A percentile compares a stretch with the other conserved stretches of the same genome.
Evolutionary conservation across 768 basidiomycete genomes (phyloP).

Genomic region (Xerocomellus intermedius): DNA sequence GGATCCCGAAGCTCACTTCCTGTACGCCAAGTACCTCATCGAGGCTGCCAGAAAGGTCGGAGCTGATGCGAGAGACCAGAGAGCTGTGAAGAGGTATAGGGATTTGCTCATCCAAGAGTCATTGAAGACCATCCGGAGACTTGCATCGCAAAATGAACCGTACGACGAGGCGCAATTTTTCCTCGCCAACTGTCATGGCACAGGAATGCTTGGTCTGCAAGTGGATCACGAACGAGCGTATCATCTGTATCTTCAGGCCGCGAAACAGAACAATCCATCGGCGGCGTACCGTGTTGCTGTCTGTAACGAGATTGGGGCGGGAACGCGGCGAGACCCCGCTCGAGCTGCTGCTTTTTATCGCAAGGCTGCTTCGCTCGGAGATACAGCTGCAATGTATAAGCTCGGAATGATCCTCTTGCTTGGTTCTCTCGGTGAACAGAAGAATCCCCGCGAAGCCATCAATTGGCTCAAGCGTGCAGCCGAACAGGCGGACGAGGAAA

Average conservation of each 20-base stretch:
- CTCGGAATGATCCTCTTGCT: slow-evolving; percentile 96
- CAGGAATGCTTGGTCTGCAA: slow-evolving; percentile 90
- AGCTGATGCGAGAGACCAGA: slow-evolving; percentile 67
- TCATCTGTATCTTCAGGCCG: slow-evolving; percentile 93
- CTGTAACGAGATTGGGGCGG: slow-evolving; percentile 98
- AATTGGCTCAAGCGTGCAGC: slow-evolving; percentile 94
- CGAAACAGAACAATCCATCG: slow-evolving; percentile 94
- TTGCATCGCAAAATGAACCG: slow-evolving; percentile 89
- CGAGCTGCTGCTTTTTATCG: slow-evolving; percentile 95
- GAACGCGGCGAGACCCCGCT: slow-evolving; percentile 83
- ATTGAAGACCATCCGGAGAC: slow-evolving; percentile 86
- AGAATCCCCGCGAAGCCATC: slow-evolving; percentile 88
- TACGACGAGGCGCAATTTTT: slow-evolving; percentile 99
- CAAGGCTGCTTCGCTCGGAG: slow-evolving; percentile 93
- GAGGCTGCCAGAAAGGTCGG: slow-evolving; percentile 95
- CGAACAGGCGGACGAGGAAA: slow-evolving; percentile 96
- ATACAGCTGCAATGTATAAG: slow-evolving; percentile 99
- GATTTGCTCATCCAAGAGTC: slow-evolving; percentile 86
- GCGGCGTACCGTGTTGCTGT: slow-evolving; percentile 97
- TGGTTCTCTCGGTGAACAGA: slow-evolving; percentile 77
- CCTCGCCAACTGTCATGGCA: slow-evolving; percentile 95
- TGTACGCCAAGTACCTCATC: slow-evolving; percentile 98
- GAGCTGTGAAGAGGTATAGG: slow-evolving; percentile 85
- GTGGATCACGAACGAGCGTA: slow-evolving; percentile 99
- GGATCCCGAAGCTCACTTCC: slow-evolving; percentile 96